These are phyloP conservation scores for Cystofilobasidium bisporidii DNA, from an alignment of 768 basidiomycete species.

Conservation along the genomic window DNA sequence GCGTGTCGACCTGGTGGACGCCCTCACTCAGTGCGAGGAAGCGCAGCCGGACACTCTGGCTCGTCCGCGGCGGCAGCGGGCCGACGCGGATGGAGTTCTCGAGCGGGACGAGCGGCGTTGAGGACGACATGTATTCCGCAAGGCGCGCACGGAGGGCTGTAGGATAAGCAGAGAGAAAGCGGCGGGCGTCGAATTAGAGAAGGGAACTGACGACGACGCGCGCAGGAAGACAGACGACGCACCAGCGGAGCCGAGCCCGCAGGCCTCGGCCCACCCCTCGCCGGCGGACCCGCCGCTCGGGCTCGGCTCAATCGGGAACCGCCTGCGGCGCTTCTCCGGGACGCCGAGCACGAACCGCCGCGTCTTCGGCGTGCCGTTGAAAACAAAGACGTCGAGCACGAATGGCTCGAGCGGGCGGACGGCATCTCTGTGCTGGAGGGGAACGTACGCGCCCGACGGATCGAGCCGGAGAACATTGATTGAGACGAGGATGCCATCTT, in stretches of 20 bases:
- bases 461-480: constrained; percentile 30
- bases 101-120: constrained; percentile 35
- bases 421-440: constrained; percentile 39
- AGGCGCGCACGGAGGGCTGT: constrained; percentile 31
- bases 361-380: constrained; percentile 58
- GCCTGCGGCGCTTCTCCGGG: constrained; percentile 43
- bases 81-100: constrained; percentile 39
- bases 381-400: constrained; percentile 76
- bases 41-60: constrained; percentile 77
- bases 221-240: too few species aligned
- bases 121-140: constrained; percentile 22
- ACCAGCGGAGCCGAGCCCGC: neutral
- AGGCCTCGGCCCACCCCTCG: constrained; percentile 15
- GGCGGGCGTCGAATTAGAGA: neutral
- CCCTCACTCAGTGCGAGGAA: constrained; percentile 72
- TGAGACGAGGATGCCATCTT: constrained; percentile 35
- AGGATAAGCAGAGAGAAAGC: neutral
- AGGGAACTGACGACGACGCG: neutral
- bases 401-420: constrained; percentile 68
- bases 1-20: constrained; percentile 61
- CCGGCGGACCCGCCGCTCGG: constrained; percentile 20
- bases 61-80: constrained; percentile 45
- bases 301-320: constrained; percentile 13
- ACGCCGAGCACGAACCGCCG: constrained; percentile 67
- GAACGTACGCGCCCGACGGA: neutral